Evolutionary conservation across 2,329 filamentous ascomycete genomes (phyloP), one percentile per base, ranked within the genome.

Genomic region (Kalaharituber pfeilii): DNA sequence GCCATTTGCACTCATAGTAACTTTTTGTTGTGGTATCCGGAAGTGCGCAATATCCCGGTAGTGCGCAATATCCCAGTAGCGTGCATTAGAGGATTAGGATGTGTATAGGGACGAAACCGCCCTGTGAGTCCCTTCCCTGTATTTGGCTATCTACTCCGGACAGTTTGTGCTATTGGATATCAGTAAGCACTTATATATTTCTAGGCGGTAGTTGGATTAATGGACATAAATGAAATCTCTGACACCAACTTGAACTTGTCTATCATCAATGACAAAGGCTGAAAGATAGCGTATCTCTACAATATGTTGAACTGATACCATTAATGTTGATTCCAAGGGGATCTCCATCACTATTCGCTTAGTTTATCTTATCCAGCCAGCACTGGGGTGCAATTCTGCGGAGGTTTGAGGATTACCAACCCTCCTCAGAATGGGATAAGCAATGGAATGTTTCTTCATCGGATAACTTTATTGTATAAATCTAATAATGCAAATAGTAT

Each of bases 281-380:
- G 70, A 52, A 65, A 69, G 56, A 65, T 72, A 26, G 67, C 70
- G 26, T 68, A 65, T 52, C 49, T 61, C 33, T 71, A 70, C 56
- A 69, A 70, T 59, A 71, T 71, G 69, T 56, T 58, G 53, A 63
- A 68, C 64, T 51, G 62, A 64, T 54, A 57, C 59, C 28, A 64
- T 60, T 51, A 71, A 71, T 59, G 67, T 71, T 49, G 69, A 71
- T 58, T 63, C 65, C 55, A 70, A 70, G 64, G 70, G 70, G 51
- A 70, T 71, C 53, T 76, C 77, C 50, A 79, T 80, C 68, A 80
- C 77, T 64, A 80, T 80, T 68, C 76, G 77, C 66, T 77, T 74
- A 80, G 79, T 64, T 70, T 80, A 57, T 74, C 74, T 58, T 80
- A 80, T 71, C 77, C 77, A 25, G 77, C 77, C 50, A 77, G 74